phyloP scores from a whole-genome alignment of 345 rosid species.

The Lenwebbia sp. region DNA sequence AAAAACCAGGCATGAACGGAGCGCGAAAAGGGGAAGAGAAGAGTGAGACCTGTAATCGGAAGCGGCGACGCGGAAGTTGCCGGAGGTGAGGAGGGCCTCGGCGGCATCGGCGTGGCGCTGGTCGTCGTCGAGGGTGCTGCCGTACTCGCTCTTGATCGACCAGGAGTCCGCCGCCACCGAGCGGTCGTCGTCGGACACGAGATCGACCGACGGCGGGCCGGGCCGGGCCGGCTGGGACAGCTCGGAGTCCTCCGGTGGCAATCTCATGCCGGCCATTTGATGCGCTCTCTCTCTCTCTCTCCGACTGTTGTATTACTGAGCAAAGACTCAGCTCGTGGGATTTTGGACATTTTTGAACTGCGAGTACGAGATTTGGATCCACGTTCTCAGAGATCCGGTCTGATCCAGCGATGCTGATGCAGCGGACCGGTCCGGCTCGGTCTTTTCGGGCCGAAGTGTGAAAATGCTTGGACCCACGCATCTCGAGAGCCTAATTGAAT shows the following conservation, averaged over 20 bases:
- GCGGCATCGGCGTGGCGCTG: conserved; percentile 97
- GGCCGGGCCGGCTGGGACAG: conserved; percentile 21
- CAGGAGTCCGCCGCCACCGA: conserved; percentile 98
- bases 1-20: background rate
- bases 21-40: background rate
- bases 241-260: conserved; percentile 55
- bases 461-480: background rate
- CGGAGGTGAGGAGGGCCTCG: conserved; percentile 71
- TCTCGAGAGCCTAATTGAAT: background rate
- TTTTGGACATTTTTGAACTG: background rate
- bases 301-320: background rate
- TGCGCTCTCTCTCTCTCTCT: background rate
- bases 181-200: conserved; percentile 94
- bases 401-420: background rate
- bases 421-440: background rate
- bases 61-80: conserved; percentile 43
- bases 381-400: background rate
- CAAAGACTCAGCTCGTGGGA: background rate
- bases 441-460: background rate
- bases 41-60: conserved; percentile 60
- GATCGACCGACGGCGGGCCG: conserved; percentile 24
- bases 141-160: conserved; percentile 97
- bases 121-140: conserved; percentile 96
- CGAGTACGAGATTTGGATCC: background rate
- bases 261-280: conserved; percentile 50